Evolutionary conservation across 2,329 filamentous ascomycete species (phyloP).

Genomic region (Pseudogymnoascus sp.): DNA sequence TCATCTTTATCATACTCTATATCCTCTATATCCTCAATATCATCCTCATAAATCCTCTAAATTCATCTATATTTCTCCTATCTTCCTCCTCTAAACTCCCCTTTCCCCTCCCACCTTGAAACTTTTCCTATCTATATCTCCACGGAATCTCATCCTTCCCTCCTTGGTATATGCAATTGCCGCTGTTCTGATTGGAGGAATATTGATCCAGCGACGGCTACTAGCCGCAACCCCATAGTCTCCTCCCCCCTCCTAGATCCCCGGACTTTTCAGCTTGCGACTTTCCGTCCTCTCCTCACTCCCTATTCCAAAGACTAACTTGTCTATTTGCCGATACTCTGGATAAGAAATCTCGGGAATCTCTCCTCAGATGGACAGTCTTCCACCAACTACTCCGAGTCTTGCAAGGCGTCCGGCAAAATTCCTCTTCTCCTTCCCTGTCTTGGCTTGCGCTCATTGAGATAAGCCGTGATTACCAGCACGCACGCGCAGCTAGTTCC

Average conservation of each 20-base stretch:
- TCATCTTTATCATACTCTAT: not conserved
- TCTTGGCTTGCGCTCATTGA: not conserved
- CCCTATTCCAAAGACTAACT: not conserved
- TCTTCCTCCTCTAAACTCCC: not conserved
- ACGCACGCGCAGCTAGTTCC: not conserved
- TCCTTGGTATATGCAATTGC: not conserved
- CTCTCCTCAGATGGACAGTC: constrained; percentile 6
- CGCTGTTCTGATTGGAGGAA: not conserved
- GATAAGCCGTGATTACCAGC: constrained; percentile 6
- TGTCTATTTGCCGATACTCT: not conserved
- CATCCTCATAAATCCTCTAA: not conserved
- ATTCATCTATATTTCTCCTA: not conserved
- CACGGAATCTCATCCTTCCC: not conserved
- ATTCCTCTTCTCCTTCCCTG: not conserved
- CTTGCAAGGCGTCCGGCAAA: constrained; percentile 5
- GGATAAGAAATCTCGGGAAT: constrained; percentile 3
- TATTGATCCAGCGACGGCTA: not conserved
- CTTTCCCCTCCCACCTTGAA: not conserved
- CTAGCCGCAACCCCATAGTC: constrained; percentile 9
- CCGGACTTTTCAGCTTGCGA: constrained; percentile 1
- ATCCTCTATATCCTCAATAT: not conserved
- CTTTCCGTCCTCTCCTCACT: constrained; percentile 5
- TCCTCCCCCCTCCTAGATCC: not conserved
- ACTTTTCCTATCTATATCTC: not conserved
- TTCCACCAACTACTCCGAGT: constrained; percentile 7